Evolutionary conservation across 1,139 yeast genomes (phyloP).

Genomic region (Hansenula lynferdii): DNA sequence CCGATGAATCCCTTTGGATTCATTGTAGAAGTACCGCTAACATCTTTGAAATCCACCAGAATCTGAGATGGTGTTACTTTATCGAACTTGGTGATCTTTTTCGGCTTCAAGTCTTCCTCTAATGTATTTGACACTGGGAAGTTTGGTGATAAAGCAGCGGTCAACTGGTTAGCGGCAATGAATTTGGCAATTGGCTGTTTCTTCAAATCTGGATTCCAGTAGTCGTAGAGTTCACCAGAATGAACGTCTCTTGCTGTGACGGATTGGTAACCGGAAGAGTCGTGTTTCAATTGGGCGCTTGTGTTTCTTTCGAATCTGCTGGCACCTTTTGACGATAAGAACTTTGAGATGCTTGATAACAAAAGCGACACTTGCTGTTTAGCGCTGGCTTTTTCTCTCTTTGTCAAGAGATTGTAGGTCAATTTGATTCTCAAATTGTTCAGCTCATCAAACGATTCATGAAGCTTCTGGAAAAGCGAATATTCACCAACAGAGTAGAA

Average conservation of each 20-base stretch:
- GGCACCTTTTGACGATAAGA: constrained; percentile 42
- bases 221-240: constrained; percentile 59
- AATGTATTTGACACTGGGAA: constrained; percentile 49
- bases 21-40: constrained; percentile 54
- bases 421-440: constrained; percentile 62
- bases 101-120: constrained; percentile 35
- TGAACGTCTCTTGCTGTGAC: constrained; percentile 57
- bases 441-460: constrained; percentile 50
- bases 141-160: constrained; percentile 69
- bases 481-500: constrained; percentile 70
- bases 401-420: constrained; percentile 51
- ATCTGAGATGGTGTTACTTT: constrained; percentile 68
- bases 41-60: constrained; percentile 74
- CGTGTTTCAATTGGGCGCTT: constrained; percentile 34
- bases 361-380: constrained; percentile 56
- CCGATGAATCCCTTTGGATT: constrained; percentile 70
- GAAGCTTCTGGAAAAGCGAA: constrained; percentile 50
- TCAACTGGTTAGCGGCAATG: constrained; percentile 64
- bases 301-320: constrained; percentile 22
- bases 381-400: constrained; percentile 49
- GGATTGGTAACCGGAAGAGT: constrained; percentile 74
- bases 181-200: constrained; percentile 42
- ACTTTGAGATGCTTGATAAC: constrained; percentile 63
- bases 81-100: constrained; percentile 40
- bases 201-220: constrained; percentile 24